Evolutionary conservation across 768 basidiomycete species (phyloP), one percentile per base, ranked within the genome.

Genomic region (Russula olivacea): DNA sequence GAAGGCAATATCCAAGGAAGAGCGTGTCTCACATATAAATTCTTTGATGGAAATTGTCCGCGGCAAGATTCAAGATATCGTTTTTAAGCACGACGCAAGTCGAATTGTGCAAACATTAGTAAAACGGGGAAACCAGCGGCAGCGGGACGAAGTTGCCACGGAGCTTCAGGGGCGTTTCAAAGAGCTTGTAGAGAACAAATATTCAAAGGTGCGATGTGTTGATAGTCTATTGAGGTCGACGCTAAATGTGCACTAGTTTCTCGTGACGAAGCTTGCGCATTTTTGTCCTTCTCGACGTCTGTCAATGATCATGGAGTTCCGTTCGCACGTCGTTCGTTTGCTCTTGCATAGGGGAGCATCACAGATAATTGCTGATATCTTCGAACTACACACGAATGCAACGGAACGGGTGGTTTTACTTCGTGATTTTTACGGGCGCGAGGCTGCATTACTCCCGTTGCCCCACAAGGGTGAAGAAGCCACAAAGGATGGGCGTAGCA

Each of bases 41-140:
- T 81, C 84, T 30, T 80, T 98, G 10, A 91, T 93, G 84, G 75
- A 78, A 34, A 79, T 87, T 50, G 84, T 93, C 23, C 83, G 88
- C 23, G 93, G 92, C 5, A 85, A 86, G 67, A 85, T 96, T 49
- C 86, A 86, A 63, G 93, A 94, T 36, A 85, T 96, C 41, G 87
- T 90, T 2, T 82, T 91, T 71, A 96, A 94, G 73, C 94, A 96
- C 69, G 93, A 96, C 73, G 93, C 92, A 9, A 93, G 91, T 69
- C 83, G 87, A 66, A 92, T 92, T 64, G 83, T 90, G 23, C 88
- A 90, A 72, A 89, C 85, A 0, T 77, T 89, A 14, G 88, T 96
- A 53, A 94, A 90, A 70, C 84, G 88, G 63, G 94, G 94, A 4
- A 79, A 83, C 21, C 87, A 80, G 70, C 76, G 72, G 54, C 88